These are phyloP conservation scores for Teratosphaeria viscida DNA, from an alignment of 2,329 filamentous ascomycete species.

Conservation along the genomic window DNA sequence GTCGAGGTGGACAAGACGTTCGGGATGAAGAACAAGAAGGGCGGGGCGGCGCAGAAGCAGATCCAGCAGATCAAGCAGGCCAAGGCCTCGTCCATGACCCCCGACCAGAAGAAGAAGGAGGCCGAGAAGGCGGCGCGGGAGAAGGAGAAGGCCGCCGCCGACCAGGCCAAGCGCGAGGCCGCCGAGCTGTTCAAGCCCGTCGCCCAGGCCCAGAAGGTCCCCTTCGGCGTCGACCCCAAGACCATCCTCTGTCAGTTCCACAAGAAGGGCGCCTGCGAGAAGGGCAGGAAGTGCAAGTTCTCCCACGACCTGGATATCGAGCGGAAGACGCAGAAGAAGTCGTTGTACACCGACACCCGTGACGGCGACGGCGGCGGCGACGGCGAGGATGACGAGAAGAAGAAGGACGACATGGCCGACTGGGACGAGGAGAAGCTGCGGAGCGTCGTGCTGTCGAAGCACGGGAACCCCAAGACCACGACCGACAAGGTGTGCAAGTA, in stretches of 20 bases:
- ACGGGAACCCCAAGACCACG: constrained; percentile 88
- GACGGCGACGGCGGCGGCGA: constrained; percentile 62
- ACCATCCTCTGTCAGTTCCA: constrained; percentile 93
- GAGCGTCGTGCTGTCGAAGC: constrained; percentile 86
- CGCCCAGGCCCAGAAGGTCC: constrained; percentile 83
- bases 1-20: constrained; percentile 81
- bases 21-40: constrained; percentile 99
- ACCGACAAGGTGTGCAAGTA: constrained; percentile 99
- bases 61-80: constrained; percentile 76
- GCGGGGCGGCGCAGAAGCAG: constrained; percentile 75
- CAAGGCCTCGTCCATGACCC: constrained; percentile 61
- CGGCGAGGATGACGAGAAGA: constrained; percentile 63
- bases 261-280: constrained; percentile 96
- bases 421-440: constrained; percentile 97
- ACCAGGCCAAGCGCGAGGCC: constrained; percentile 69
- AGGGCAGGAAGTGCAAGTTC: constrained; percentile 96
- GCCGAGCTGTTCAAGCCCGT: constrained; percentile 81
- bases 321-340: constrained; percentile 85
- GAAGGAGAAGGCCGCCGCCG: constrained; percentile 83
- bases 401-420: constrained; percentile 84
- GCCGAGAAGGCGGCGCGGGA: constrained; percentile 56
- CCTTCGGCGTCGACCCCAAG: constrained; percentile 96
- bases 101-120: constrained; percentile 75
- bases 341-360: constrained; percentile 77
- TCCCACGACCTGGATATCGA: constrained; percentile 82